Evolutionary conservation across 345 rosid species (phyloP), one percentile per base, ranked within the genome.

Genomic region (Noccaea caerulescens): DNA sequence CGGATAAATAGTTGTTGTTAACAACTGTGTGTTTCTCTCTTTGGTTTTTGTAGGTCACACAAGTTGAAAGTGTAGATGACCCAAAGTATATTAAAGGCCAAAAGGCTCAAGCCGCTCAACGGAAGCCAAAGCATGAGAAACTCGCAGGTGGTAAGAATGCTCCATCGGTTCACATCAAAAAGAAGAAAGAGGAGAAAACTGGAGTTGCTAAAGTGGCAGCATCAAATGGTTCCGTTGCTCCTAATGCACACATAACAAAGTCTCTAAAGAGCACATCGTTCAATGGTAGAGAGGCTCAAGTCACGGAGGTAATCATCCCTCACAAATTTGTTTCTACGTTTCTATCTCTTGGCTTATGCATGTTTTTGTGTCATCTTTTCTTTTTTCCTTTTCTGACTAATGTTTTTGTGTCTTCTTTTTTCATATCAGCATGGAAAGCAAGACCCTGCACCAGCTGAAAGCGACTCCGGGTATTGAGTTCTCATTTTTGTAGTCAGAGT

Each of bases 391-490:
- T 42, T 42, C 20, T 76, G 72, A 53, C 77, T 84, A 62, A 83
- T 65, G 20, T 8, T 56, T 80, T 72, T 75, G 42, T 59, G 39
- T 43, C 45, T 56, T 54, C 69, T 57, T 79, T 30, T 63, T 77
- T 67, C 58, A 25, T 87, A 89, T 84, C 86, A 82, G 73, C 66
- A 83, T 63, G 86, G 73, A 81, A 90, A 87, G 68, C 75, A 85
- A 41, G 85, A 78, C 68, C 69, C 81, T 41, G 76, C 74, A 27
- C 25, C 73, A 12, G 64, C 87, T 60, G 91, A 85, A 76, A 81
- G 75, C 62, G 43, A 63, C 52, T 51, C 59, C 34, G 71, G 47
- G 99, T 95, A 90, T 71, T 89, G 43, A 49, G 14, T 54, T 55
- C 39, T 76, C 41, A 18, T 49, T 64, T 55, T 39, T 63, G 4